A percentile compares a stretch with the other conserved stretches of the same genome.
These are phyloP conservation scores for Heracleum sosnowskyi DNA, from an alignment of 129 eudicot species.

Conservation along the genomic window DNA sequence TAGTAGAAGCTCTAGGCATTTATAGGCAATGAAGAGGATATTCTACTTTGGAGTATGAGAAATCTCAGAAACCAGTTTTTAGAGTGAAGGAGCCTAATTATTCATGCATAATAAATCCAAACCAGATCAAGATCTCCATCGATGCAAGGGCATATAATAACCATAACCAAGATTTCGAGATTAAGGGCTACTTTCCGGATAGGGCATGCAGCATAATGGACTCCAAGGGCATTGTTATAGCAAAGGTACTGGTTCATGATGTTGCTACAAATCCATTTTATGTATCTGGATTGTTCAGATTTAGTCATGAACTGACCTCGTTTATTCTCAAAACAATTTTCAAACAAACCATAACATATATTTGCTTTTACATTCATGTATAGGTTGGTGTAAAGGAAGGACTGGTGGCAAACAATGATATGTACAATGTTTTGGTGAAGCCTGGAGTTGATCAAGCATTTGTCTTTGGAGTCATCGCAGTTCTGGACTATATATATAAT, in stretches of 20 bases:
- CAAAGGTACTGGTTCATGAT: slow-evolving; percentile 34
- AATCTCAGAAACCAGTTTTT: slow-evolving; percentile 54
- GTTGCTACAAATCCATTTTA: no score
- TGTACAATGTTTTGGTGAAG: slow-evolving; percentile 61
- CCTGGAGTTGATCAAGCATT: slow-evolving; percentile 92
- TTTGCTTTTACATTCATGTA: no score
- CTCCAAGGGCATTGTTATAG: slow-evolving; percentile 42
- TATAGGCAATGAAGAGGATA: slow-evolving; percentile 75
- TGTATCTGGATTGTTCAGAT: no score
- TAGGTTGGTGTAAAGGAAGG: slow-evolving; percentile 49
- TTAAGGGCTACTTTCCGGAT: slow-evolving; percentile 55
- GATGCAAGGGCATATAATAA: slow-evolving; percentile 28
- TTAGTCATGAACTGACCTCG: no score
- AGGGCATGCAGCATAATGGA: slow-evolving; percentile 54
- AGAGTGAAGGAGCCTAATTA: slow-evolving; percentile 52
- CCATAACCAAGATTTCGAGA: slow-evolving; percentile 30
- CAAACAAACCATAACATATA: no score
- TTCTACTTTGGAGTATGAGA: slow-evolving; percentile 28
- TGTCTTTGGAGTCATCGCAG: slow-evolving; percentile 79
- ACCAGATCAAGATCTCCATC: slow-evolving; percentile 45
- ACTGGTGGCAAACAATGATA: slow-evolving; percentile 49
- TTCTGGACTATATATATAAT: slow-evolving; percentile 79
- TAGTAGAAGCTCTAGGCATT: slow-evolving; percentile 69
- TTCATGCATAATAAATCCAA: slow-evolving; percentile 33
- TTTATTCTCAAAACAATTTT: no score